A percentile compares a stretch with the other conserved stretches of the same genome.
These are phyloP conservation scores for Bipolaris zeicola DNA, from an alignment of 2,329 filamentous ascomycete genomes.

Conservation along the genomic window DNA sequence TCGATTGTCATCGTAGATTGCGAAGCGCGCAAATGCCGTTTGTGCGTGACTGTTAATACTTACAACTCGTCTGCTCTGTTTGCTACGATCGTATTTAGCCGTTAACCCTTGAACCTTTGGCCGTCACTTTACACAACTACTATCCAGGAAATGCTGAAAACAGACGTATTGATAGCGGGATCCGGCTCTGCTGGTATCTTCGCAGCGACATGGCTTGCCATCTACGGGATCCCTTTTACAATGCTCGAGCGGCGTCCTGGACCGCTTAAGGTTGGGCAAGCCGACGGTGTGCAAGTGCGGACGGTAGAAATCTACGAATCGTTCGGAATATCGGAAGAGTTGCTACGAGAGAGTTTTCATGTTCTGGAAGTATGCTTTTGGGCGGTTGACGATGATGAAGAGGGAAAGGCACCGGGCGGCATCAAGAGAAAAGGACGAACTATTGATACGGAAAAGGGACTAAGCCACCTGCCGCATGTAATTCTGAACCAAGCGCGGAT, in stretches of 20 bases:
- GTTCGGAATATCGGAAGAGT: constrained; percentile 67
- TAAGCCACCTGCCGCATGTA: constrained; percentile 69
- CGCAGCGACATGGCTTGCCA: constrained; percentile 65
- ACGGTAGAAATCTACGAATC: constrained; percentile 76
- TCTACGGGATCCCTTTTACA: constrained; percentile 60
- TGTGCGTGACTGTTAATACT: neutral
- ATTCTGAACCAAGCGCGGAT: constrained; percentile 75
- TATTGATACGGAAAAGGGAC: constrained; percentile 63
- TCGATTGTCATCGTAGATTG: neutral
- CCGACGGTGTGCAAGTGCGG: constrained; percentile 68
- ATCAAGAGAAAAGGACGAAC: constrained; percentile 54
- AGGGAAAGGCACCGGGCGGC: constrained; percentile 33
- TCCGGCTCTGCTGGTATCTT: constrained; percentile 67
- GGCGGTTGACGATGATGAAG: constrained; percentile 35
- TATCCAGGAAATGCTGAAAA: constrained; percentile 27
- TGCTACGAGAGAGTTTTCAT: constrained; percentile 69
- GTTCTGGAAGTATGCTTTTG: constrained; percentile 67
- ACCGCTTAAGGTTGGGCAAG: constrained; percentile 64
- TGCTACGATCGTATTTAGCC: no score
- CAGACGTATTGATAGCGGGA: constrained; percentile 65
- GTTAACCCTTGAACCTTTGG: no score
- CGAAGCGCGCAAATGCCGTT: neutral
- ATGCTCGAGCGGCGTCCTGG: constrained; percentile 64
- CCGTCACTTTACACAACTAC: neutral
- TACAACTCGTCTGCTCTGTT: neutral